Evolutionary conservation across 768 basidiomycete genomes (phyloP).

Genomic region (Rhodosporidiobolus sp.): DNA sequence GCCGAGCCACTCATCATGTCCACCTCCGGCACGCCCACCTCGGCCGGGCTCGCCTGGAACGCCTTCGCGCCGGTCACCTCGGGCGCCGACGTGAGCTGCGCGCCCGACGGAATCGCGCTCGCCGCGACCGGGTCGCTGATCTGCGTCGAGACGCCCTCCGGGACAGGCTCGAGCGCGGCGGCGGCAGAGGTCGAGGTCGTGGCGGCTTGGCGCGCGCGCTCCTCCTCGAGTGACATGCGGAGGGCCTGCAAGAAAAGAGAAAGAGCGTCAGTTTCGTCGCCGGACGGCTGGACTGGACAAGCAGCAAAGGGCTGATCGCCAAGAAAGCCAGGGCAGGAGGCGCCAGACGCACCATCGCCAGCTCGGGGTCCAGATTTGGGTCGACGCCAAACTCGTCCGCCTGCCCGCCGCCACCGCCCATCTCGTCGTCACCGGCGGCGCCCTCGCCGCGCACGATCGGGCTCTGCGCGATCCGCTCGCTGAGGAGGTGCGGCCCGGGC

Average conservation of each 20-base stretch:
- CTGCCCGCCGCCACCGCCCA: constrained; percentile 54
- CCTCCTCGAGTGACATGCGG: constrained; percentile 95
- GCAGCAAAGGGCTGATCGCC: not conserved
- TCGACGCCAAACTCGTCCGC: constrained; percentile 88
- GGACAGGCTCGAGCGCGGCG: constrained; percentile 48
- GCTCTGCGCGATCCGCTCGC: constrained; percentile 76
- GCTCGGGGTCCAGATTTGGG: constrained; percentile 89
- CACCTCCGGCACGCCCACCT: constrained; percentile 26
- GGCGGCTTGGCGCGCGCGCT: constrained; percentile 64
- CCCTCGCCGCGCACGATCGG: constrained; percentile 77
- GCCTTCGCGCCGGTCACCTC: constrained; percentile 27
- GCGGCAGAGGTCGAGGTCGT: constrained; percentile 48
- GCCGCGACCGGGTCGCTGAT: constrained; percentile 41
- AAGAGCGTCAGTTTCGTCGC: not conserved
- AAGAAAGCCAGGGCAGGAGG: not conserved
- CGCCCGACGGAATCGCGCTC: constrained; percentile 36
- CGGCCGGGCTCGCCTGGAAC: constrained; percentile 44
- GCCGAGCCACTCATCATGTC: constrained; percentile 30
- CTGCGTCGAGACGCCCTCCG: constrained; percentile 44
- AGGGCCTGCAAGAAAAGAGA: constrained; percentile 62
- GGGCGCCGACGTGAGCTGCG: constrained; percentile 34
- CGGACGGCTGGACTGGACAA: too few relatives aligned
- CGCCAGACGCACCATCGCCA: constrained; percentile 73
- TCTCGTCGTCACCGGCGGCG: constrained; percentile 47
- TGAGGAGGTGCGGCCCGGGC: constrained; percentile 66